Evolutionary conservation across 2,329 filamentous ascomycete genomes (phyloP), one percentile per base, ranked within the genome.

Genomic region (Blastomyces emzantsi): DNA sequence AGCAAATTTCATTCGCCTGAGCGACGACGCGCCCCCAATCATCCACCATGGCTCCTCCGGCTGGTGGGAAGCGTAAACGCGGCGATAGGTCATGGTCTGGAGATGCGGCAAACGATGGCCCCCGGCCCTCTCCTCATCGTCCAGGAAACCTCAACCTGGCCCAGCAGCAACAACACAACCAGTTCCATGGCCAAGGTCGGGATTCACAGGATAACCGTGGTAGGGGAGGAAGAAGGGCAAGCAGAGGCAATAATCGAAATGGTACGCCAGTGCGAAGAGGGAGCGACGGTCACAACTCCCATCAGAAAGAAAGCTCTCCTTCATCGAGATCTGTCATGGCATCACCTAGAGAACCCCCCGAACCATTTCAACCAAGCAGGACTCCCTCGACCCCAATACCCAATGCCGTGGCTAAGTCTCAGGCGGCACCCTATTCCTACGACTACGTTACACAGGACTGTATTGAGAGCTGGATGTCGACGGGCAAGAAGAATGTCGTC

Each of bases 401-500:
- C 19, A 68, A 71, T 22, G 66, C 70, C 19, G 67, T 71, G 51
- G 63, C 71, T 55, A 62, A 65, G n/a, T n/a, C 66, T n/a, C 67
- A 70, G 25, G 54, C 66, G n/a, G 67, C 71, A 39, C 72, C 72
- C 4, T 94, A 89, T 74, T 84, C 83, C 69, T 97, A 94, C 75
- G 84, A 88, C 64, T 86, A 88, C 70, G 75, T 97, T 57, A 94
- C 89, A 4, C 85, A 90, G 66, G 83, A 87, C 28, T 82, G 83
- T 62, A 74, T 94, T 60, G 78, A 81, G 41, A 77, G 79, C 39
- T 97, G 94, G 94, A 76, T 81, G 49, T 80, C 82, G 43, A 81
- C 78, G 56, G 90, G 89, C 39, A 87, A 86, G 63, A 81, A 87
- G 66, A 83, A 85, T 33, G 79, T 96, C 15, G 76, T 93, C 25